These are phyloP conservation scores for Aspergillus japonicus DNA, from an alignment of 2,329 filamentous ascomycete genomes.

Conservation along the genomic window DNA sequence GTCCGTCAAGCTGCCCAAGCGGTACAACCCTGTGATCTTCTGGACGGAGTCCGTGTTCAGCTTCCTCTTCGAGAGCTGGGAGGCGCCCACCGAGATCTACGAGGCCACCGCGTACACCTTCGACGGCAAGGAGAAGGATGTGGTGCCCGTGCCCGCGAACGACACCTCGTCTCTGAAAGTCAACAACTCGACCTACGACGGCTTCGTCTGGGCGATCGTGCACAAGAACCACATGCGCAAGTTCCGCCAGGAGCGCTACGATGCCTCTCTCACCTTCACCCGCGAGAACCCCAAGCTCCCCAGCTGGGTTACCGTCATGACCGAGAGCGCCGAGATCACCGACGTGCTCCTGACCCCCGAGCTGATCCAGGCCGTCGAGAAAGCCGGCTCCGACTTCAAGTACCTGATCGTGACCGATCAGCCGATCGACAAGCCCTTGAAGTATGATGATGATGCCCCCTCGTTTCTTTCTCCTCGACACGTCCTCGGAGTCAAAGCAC, in stretches of 20 bases:
- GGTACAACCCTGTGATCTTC: constrained; percentile 75
- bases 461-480: not conserved
- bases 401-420: constrained; percentile 89
- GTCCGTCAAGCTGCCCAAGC: constrained; percentile 76
- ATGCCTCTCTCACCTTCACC: constrained; percentile 86
- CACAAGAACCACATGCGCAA: constrained; percentile 93
- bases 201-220: constrained; percentile 91
- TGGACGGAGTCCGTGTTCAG: constrained; percentile 67
- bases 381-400: constrained; percentile 78
- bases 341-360: constrained; percentile 85
- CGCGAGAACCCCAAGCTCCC: constrained; percentile 92
- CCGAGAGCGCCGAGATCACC: constrained; percentile 92
- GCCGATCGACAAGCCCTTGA: constrained; percentile 79
- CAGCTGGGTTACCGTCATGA: constrained; percentile 90
- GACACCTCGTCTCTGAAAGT: constrained; percentile 57
- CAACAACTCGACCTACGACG: constrained; percentile 68
- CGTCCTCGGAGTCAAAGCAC: no score
- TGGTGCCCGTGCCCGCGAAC: constrained; percentile 65
- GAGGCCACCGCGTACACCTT: constrained; percentile 83
- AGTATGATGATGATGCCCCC: constrained; percentile 55
- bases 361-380: constrained; percentile 72
- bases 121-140: constrained; percentile 81
- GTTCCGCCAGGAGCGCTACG: constrained; percentile 88
- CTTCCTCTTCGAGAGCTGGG: constrained; percentile 77
- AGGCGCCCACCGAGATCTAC: constrained; percentile 66